phyloP scores from a whole-genome alignment of 83 land plant genomes.

The Picea mariana region DNA sequence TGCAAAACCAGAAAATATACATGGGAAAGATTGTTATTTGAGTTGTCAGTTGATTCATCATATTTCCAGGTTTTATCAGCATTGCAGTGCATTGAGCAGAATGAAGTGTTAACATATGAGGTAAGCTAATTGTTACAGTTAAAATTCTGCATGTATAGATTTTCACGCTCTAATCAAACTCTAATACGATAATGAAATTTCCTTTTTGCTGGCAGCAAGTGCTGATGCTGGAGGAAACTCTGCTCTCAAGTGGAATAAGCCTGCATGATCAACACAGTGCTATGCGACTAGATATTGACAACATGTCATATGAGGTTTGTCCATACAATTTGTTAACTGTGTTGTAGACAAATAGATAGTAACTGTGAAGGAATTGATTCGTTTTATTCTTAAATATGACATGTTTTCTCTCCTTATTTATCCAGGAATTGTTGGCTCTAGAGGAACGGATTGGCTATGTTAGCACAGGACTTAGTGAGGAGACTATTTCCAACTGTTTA shows the following conservation, averaged over 20 bases:
- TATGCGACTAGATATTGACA: conserved; percentile 82
- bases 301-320: conserved; percentile 84
- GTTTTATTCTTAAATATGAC: neutral
- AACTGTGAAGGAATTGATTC: neutral
- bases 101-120: neutral
- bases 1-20: no score
- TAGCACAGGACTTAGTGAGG: conserved; percentile 48
- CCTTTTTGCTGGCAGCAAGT: conserved; percentile 39
- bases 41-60: neutral
- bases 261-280: conserved; percentile 73
- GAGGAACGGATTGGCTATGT: conserved; percentile 59
- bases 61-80: conserved; percentile 3
- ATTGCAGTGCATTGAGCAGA: neutral
- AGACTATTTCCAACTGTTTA: conserved; percentile 29
- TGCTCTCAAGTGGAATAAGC: conserved; percentile 60
- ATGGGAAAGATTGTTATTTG: no score
- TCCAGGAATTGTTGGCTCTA: conserved; percentile 57
- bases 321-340: neutral
- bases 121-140: neutral
- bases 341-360: neutral
- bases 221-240: conserved; percentile 61
- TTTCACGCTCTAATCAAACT: no score
- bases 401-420: neutral
- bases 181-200: neutral
- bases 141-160: no score